Evolutionary conservation across 176 grass and related monocot species (phyloP).

Genomic region (Avena eriantha): DNA sequence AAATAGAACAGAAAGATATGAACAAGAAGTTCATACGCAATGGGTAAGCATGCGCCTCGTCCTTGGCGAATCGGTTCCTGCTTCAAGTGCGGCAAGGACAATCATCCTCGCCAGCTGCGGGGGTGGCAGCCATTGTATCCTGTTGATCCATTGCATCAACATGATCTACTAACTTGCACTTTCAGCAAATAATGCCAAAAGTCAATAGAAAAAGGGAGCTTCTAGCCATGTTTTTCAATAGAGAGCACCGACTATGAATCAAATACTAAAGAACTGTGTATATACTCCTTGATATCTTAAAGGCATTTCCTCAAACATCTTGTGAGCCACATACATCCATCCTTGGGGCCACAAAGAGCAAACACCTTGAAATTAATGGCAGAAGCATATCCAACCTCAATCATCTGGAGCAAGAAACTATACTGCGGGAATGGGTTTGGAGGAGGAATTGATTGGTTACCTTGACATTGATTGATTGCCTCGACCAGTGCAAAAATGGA

Average conservation of each 20-base stretch:
- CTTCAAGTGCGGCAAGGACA: too few species aligned
- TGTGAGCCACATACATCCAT: neutral
- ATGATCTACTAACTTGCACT: neutral
- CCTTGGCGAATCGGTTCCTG: too few species aligned
- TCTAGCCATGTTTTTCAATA: neutral
- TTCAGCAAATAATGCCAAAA: neutral
- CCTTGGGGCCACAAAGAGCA: neutral
- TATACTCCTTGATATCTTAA: neutral
- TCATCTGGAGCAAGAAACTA: neutral
- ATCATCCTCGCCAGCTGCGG: too few species aligned
- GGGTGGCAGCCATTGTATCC: neutral
- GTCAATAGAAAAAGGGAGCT: neutral
- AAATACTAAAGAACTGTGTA: too few species aligned
- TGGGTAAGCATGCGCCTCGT: too few species aligned
- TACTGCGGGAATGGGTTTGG: neutral
- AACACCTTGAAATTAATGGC: neutral
- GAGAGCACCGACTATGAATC: too few species aligned
- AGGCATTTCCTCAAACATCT: neutral
- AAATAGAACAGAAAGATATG: too few species aligned
- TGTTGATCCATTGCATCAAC: neutral
- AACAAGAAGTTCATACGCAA: too few species aligned
- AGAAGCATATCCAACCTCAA: neutral
- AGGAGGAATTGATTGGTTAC: neutral
- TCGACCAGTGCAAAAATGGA: neutral
- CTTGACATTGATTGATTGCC: neutral